Percentiles rank a stretch among this genome's conserved stretches.
These are phyloP conservation scores for Heliocybe sulcata DNA, from an alignment of 1,284 basidiomycete species.

Conservation along the genomic window DNA sequence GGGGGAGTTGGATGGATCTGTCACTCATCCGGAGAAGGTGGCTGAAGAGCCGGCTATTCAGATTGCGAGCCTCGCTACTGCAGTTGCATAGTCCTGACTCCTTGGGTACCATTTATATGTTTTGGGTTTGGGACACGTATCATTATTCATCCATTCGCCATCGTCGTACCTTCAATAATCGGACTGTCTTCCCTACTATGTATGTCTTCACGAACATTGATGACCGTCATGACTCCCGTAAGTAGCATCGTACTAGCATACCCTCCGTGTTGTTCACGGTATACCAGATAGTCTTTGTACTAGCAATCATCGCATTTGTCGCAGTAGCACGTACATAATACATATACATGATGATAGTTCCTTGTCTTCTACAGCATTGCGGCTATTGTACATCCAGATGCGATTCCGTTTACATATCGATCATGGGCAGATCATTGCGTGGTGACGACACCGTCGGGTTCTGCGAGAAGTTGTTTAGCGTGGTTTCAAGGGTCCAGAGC, in stretches of 20 bases:
- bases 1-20: neutral
- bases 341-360: conserved; percentile 4
- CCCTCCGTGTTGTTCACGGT: conserved; percentile 1
- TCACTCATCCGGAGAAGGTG: neutral
- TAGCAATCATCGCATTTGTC: neutral
- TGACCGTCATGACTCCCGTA: neutral
- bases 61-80: neutral
- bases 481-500: neutral
- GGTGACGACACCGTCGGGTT: conserved; percentile 37
- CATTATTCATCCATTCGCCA: neutral
- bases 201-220: neutral
- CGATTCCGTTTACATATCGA: neutral
- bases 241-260: neutral
- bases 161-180: neutral
- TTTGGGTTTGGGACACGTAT: neutral
- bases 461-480: conserved; percentile 19
- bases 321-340: neutral
- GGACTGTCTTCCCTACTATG: neutral
- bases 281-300: neutral
- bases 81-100: too few relatives aligned
- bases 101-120: neutral
- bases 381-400: conserved; percentile 1
- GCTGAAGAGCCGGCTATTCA: neutral
- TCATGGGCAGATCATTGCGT: conserved; percentile 25
- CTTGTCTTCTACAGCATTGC: conserved; percentile 1